Base-by-base conservation (phyloP, 192 early-diverging fungal genomes). In the Coemansia sp. region DNA sequence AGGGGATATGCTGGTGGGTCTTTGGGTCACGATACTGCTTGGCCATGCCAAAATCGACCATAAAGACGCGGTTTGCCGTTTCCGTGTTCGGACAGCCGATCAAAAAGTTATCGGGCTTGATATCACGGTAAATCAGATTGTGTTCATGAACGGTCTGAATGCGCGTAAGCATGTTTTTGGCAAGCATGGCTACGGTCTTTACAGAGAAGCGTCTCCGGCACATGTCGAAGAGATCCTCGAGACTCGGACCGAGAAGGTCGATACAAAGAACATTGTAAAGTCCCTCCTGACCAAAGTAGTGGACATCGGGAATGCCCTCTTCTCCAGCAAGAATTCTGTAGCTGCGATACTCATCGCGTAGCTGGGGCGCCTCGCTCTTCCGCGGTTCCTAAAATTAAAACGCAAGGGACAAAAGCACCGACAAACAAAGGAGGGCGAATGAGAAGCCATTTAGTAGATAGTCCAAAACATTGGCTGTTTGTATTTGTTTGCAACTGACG, bases 31-130 rank as follows among this genome's bases (percentile, higher is more conserved):
- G 84, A 63, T 96, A 98, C 61, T 94, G 85, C 78, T 98, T 98
- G 37, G 93, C 96, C 93, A 98, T 95, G 43, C 96, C 96, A 84
- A 97, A 97, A 81, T 98, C 96, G 57, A 98, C 89, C 62, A 98
- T 86, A 69, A 88, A 91, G 18, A 98, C 82, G 64, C 82, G 69
- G 56, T 85, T 89, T 42, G 80, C 79, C 21, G 69, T 70, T 22
- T 81, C 73, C 9, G 86, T 83, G 34, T 73, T 70, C 4, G 84
- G 87, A 27, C 89, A 84, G 17, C 96, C 96, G 49, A 96, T 87
- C 62, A 98, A 78, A 62, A 98, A 98, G 81, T 98, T 98, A 71
- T 98, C 96, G 30, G 96, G 96, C 72, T 98, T 98, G 73, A 98
- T 96, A 74, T 98, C 96, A 52, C 96, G 86, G 78, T 98, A 98